Conservation (phyloP, 2,329 filamentous ascomycete genomes). For the Talaromyces sp. region DNA sequence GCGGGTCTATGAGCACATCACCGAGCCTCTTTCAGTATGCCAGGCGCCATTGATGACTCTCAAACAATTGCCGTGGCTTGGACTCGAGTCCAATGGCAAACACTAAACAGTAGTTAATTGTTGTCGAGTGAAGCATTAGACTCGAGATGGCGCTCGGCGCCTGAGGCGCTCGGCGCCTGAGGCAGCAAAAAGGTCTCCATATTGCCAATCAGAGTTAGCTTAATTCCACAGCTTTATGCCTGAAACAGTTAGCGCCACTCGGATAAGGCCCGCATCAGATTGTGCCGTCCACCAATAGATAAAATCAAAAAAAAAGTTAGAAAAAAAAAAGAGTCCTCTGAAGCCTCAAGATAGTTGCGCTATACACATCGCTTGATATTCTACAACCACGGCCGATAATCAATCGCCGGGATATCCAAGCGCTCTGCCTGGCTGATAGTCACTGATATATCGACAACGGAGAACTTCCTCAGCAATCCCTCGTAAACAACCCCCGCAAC, state of each 20-base stretch:
- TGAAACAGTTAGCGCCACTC: conserved; percentile 29
- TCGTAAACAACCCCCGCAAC: conserved; percentile 11
- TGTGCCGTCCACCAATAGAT: conserved; percentile 39
- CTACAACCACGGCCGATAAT: background rate
- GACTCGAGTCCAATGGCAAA: background rate
- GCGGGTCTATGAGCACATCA: background rate
- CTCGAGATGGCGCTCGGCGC: background rate
- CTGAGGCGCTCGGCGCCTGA: conserved; percentile 17
- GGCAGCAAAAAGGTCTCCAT: conserved; percentile 12
- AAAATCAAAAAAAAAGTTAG: conserved; percentile 24
- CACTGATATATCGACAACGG: background rate
- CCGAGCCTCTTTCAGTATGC: background rate
- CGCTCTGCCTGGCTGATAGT: background rate
- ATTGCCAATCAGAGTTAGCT: conserved; percentile 10
- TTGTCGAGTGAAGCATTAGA: background rate
- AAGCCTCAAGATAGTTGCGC: background rate
- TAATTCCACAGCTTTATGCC: conserved; percentile 14
- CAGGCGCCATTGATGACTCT: background rate
- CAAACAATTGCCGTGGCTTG: background rate
- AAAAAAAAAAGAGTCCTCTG: conserved; percentile 16
- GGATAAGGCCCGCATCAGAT: conserved; percentile 40
- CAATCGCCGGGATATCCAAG: background rate
- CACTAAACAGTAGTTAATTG: background rate
- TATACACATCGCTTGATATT: background rate
- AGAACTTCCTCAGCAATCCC: background rate